These are phyloP conservation scores for Silene vulgaris DNA, from an alignment of 179 eudicot species.

Conservation along the genomic window DNA sequence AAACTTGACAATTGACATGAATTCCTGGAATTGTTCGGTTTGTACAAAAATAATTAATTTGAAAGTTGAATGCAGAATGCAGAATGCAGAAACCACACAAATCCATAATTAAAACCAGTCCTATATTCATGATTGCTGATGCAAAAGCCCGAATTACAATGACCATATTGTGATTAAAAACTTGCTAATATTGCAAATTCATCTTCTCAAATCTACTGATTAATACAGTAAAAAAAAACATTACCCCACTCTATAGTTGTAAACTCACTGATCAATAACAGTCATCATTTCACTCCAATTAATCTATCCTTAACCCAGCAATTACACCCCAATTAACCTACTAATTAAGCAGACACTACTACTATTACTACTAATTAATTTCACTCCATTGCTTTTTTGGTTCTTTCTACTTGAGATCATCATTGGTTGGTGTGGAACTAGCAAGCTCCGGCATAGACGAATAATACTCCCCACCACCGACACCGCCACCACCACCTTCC, in stretches of 20 bases:
- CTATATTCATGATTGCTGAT: neutral
- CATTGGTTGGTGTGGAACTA: slow-evolving; percentile 40
- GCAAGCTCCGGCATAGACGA: slow-evolving; percentile 54
- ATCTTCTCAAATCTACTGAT: too few relatives aligned
- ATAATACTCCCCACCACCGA: slow-evolving; percentile 45
- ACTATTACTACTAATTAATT: neutral
- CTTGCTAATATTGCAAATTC: too few relatives aligned
- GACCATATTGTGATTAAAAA: neutral
- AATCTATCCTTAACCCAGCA: neutral
- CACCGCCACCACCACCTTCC: slow-evolving; percentile 43
- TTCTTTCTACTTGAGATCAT: slow-evolving; percentile 31
- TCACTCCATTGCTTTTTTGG: neutral
- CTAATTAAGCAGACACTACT: neutral
- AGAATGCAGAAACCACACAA: too few relatives aligned
- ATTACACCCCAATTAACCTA: neutral
- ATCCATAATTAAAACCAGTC: too few relatives aligned
- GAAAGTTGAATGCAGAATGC: too few relatives aligned
- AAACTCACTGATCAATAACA: too few relatives aligned
- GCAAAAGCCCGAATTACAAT: neutral
- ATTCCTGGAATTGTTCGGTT: too few relatives aligned
- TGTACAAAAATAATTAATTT: too few relatives aligned
- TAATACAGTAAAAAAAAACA: neutral
- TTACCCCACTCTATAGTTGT: neutral
- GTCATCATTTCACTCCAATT: neutral
- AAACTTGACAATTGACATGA: neutral